Conservation (phyloP, 2,329 filamentous ascomycete genomes). For the Penicillium sp. region DNA sequence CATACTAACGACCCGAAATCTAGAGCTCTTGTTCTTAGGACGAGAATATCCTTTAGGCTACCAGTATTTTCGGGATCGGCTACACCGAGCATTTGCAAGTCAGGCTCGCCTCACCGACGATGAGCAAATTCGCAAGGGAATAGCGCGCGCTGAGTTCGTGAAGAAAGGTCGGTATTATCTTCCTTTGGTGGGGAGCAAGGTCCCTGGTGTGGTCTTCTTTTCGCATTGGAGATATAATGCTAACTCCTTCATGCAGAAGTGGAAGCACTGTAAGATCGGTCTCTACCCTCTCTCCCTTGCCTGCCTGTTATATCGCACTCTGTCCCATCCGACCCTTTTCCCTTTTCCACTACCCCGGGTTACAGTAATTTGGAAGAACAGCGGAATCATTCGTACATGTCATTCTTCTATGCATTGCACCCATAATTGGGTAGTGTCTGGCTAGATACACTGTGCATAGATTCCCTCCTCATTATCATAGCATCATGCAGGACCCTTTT, state of each 20-base stretch:
- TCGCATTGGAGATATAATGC: not conserved
- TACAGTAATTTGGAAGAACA: not conserved
- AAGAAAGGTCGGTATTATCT: slow-evolving; percentile 68
- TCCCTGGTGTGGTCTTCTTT: not conserved
- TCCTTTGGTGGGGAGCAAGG: not conserved
- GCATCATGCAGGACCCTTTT: slow-evolving; percentile 21
- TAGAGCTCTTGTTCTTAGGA: slow-evolving; percentile 81
- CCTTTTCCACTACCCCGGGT: not conserved
- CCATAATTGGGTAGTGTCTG: slow-evolving; percentile 21
- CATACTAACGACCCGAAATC: not conserved
- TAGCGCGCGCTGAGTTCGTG: slow-evolving; percentile 79
- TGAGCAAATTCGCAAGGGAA: slow-evolving; percentile 70
- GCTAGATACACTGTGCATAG: slow-evolving; percentile 13
- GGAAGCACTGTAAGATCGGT: slow-evolving; percentile 72
- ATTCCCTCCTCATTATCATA: slow-evolving; percentile 21
- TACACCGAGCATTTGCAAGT: slow-evolving; percentile 81
- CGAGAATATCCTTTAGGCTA: slow-evolving; percentile 84
- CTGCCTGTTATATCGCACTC: not conserved
- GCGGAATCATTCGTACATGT: slow-evolving; percentile 12
- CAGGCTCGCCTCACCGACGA: slow-evolving; percentile 71
- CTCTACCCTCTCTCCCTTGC: not conserved
- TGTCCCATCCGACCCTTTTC: not conserved
- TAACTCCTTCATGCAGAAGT: slow-evolving; percentile 62
- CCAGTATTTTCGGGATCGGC: slow-evolving; percentile 73
- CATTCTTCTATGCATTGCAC: slow-evolving; percentile 22